Percentiles rank a stretch among this genome's conserved stretches.
phyloP scores from a whole-genome alignment of 2,329 filamentous ascomycete genomes.

The Fusarium denticulatum region DNA sequence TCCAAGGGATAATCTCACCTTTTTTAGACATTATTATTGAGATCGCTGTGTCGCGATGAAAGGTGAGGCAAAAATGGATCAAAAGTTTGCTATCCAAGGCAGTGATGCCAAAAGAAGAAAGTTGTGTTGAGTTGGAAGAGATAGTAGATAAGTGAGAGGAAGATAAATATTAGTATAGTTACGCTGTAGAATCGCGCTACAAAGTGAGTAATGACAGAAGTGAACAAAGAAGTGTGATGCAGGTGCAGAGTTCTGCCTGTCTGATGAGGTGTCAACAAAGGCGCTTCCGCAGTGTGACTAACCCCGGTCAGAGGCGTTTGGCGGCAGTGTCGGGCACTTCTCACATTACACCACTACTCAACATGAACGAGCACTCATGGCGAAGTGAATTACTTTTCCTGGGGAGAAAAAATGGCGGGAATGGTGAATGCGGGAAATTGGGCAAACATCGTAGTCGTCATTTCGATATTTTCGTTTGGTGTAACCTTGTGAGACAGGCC shows the following conservation, averaged over 20 bases:
- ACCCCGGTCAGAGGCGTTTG: background rate
- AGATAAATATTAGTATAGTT: background rate
- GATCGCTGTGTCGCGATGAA: background rate
- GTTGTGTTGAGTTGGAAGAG: background rate
- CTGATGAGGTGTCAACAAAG: background rate
- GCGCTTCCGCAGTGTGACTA: background rate
- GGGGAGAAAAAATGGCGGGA: background rate
- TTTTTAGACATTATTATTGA: background rate
- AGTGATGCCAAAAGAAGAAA: background rate
- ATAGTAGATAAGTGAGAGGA: background rate
- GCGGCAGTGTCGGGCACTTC: background rate
- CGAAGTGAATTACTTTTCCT: background rate
- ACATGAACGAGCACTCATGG: background rate
- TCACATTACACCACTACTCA: background rate
- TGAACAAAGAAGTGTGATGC: background rate
- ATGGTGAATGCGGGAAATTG: background rate
- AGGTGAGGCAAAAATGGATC: background rate
- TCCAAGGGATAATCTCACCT: accelerated
- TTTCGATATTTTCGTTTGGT: background rate
- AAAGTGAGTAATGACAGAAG: background rate
- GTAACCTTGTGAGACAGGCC: background rate
- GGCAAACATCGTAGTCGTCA: background rate
- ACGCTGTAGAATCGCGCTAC: background rate
- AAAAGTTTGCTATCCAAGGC: background rate
- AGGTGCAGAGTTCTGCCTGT: background rate